A percentile compares a stretch with the other conserved stretches of the same genome.
Evolutionary conservation across 2,329 filamentous ascomycete genomes (phyloP).

Genomic region (Colletotrichum chlorophyti): DNA sequence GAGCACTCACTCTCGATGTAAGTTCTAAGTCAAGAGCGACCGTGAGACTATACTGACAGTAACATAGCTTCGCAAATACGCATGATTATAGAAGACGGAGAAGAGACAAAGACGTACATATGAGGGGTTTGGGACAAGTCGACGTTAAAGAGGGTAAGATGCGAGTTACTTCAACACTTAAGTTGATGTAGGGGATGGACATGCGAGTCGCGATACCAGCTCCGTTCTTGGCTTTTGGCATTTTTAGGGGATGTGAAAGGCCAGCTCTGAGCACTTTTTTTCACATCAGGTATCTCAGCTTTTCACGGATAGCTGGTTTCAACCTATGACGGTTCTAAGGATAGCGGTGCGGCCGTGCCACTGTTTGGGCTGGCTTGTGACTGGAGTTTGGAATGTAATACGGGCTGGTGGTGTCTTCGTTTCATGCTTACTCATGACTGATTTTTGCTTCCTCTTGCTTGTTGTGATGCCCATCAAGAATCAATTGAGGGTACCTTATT

Average conservation of each 20-base stretch:
- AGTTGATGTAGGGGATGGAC: neutral
- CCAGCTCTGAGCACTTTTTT: neutral
- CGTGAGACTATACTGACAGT: neutral
- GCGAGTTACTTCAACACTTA: neutral
- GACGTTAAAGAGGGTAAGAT: too few relatives aligned
- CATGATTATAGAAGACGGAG: neutral
- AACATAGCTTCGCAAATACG: slow-evolving; percentile 21
- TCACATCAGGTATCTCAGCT: neutral
- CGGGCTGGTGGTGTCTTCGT: slow-evolving; percentile 8
- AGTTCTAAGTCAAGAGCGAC: slow-evolving; percentile 51
- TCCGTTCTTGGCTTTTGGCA: neutral
- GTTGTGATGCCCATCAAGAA: too few relatives aligned
- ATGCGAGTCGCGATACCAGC: slow-evolving; percentile 13
- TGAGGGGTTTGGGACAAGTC: neutral
- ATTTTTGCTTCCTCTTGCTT: too few relatives aligned
- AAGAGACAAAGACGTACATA: neutral
- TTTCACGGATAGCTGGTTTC: slow-evolving; percentile 1
- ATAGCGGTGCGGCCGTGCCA: slow-evolving; percentile 2
- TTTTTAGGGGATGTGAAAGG: neutral
- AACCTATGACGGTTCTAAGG: slow-evolving; percentile 4
- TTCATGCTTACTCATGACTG: slow-evolving; percentile 1
- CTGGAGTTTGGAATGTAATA: slow-evolving; percentile 22
- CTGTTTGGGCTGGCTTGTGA: slow-evolving; percentile 4
- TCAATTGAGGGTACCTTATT: too few relatives aligned
- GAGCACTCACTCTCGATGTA: slow-evolving; percentile 93